Percentiles rank a stretch among this genome's conserved stretches.
phyloP scores from a whole-genome alignment of 768 basidiomycete species.

The Chalciporus chontae region DNA sequence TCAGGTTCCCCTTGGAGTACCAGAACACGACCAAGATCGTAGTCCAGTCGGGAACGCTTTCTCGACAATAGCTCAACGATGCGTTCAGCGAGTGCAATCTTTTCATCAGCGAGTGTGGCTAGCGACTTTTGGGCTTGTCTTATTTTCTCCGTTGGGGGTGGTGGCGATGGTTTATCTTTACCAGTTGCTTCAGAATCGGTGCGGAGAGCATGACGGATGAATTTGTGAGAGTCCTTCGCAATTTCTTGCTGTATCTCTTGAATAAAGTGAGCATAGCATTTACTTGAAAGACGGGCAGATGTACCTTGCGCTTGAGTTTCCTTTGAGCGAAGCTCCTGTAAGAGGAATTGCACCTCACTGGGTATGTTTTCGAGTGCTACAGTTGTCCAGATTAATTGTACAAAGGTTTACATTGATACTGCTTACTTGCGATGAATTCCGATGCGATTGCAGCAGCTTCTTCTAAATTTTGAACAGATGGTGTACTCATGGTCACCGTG shows the following conservation, averaged over 20 bases:
- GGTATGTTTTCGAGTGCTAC: constrained; percentile 50
- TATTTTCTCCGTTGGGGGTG: constrained; percentile 30
- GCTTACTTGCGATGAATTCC: constrained; percentile 47
- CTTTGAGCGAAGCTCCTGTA: constrained; percentile 46
- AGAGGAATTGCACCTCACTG: constrained; percentile 43
- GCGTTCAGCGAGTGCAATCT: constrained; percentile 41
- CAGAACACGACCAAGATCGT: constrained; percentile 43
- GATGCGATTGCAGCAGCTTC: constrained; percentile 48
- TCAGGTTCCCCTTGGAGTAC: constrained; percentile 43
- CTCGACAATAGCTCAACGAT: constrained; percentile 42
- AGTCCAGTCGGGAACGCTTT: constrained; percentile 45
- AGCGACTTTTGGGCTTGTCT: constrained; percentile 26
- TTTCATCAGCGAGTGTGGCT: constrained; percentile 38
- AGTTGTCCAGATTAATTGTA: background rate
- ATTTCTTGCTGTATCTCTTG: constrained; percentile 44
- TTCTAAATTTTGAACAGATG: constrained; percentile 39
- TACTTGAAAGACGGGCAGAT: background rate
- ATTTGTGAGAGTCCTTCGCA: constrained; percentile 40
- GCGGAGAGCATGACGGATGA: constrained; percentile 41
- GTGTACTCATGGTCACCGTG: constrained; percentile 26
- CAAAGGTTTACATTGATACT: background rate
- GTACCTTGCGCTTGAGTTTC: constrained; percentile 42
- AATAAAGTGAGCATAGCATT: background rate
- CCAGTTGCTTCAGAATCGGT: constrained; percentile 20
- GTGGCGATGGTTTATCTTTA: constrained; percentile 33